Base-by-base conservation (phyloP, 495 filamentous ascomycete genomes). In the Aspergillus sclerotiicarbonarius region DNA sequence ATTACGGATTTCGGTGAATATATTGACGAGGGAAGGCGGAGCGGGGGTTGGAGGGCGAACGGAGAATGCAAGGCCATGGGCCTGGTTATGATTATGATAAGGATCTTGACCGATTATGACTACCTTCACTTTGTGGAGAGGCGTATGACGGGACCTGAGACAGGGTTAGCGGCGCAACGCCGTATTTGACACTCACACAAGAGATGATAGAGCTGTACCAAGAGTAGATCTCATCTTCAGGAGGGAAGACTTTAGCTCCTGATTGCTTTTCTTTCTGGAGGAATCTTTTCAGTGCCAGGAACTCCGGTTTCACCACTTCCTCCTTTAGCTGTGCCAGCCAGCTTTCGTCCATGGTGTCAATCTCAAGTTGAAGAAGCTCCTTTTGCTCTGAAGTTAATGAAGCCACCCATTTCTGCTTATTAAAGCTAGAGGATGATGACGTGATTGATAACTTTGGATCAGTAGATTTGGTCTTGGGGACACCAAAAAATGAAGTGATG, bases 71-170 rank as follows among this genome's bases (percentile, higher is more conserved):
- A 98, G 84, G 21, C 94, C 94, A 73, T 96, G 93, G 33, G 94
- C 94, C 81, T 98, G 94, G 76, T 96, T 95, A 73, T 80, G 63
- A 70, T 95, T 94, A 77, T 98, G 94, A 72, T 98, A 98, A 6
- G 94, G 94, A 71, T 98, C 94, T 75, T 98, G 94, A 59, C 95
- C 94, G 44, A 97, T 65, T 70, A 98, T 89, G 8, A 98, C 91
- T 47, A 85, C 86, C 67, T 93, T 94, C 55, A 98, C 92, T 2
- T 76, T 87, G 75, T 87, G 72, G 54, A 98, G 83, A 25, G 94
- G 95, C 1, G 93, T 97, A 71, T 95, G 86, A 32, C 91, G 87
- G 51, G 90, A 95, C 90, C 90, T 95, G 54, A 4, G 21, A 49
- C 6, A 13, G 10, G 4, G 31, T 54, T 54, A 30, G 39, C n/a